Evolutionary conservation across 345 rosid species (phyloP), one percentile per base, ranked within the genome.

Genomic region (Eucalyptus regnans): DNA sequence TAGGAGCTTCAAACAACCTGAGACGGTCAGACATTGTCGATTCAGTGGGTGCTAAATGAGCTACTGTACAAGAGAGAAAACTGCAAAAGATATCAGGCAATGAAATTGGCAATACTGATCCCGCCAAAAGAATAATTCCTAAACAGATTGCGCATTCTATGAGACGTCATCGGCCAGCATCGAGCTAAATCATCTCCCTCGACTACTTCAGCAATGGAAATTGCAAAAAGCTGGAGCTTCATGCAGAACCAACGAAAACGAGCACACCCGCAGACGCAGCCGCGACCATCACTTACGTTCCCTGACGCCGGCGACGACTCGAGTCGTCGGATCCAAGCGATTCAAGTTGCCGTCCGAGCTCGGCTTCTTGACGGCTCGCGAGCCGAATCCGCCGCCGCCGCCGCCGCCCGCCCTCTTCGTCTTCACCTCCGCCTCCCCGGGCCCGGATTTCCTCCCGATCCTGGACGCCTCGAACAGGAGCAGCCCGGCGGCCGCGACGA

Each of bases 1-100:
- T 27, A 94, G 91, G 25, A 97, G 94, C 93, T 97, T 94, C 94
- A 97, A 95, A 92, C 99, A 96, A 92, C 94, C 99, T 97, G 91
- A 84, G 80, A 93, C 8, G 50, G 90, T 54, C 90, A 88, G 90
- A 89, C 41, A 88, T 81, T 56, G 58, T 85, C 87, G 7, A 85
- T 76, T 37, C 3, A 76, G 83, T 41, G 83, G 27, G 48, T 76
- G 48, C 27, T 37, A 37, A 89, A 56, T n/a, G 54, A 83, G 58
- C 56, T 43, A 33, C 49, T 64, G 54, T 14, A 86, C 87, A 37
- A 87, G 49, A 58, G 66, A 25, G 43, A 83, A 79, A 16, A 60
- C 31, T 50, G 23, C 31, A 46, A 81, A 50, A 48, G 48, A 79
- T 49, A 80, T 25, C 12, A 2, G 44, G 29, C 52, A 68, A 48